Evolutionary conservation across 2,329 filamentous ascomycete genomes (phyloP).

Genomic region (Aspergillus luchuensis): DNA sequence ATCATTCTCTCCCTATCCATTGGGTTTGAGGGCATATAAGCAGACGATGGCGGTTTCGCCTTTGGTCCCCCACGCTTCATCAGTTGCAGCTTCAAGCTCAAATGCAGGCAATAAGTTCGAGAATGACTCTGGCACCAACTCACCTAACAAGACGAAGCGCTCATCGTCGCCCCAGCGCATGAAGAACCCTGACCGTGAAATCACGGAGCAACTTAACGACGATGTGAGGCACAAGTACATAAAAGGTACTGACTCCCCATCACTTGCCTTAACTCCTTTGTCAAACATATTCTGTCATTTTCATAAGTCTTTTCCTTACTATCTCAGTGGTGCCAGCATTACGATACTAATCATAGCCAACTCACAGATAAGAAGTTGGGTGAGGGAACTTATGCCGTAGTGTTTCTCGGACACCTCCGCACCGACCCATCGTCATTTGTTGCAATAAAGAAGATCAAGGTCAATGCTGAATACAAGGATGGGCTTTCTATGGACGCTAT

Average conservation of each 20-base stretch:
- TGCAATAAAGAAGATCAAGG: constrained; percentile 63
- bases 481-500: constrained; percentile 93
- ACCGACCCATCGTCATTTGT: constrained; percentile 72
- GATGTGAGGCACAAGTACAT: constrained; percentile 85
- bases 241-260: constrained; percentile 61
- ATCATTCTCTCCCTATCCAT: not conserved
- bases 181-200: constrained; percentile 40
- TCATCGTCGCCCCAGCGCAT: constrained; percentile 19
- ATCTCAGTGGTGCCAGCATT: not conserved
- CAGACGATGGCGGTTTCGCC: constrained; percentile 47
- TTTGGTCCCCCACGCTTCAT: constrained; percentile 42
- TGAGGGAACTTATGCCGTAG: constrained; percentile 95
- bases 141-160: constrained; percentile 22
- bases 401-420: constrained; percentile 83
- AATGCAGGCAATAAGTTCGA: constrained; percentile 38
- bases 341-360: not conserved
- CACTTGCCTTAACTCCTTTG: not conserved
- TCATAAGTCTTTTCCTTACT: not conserved
- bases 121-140: constrained; percentile 36
- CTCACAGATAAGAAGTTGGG: constrained; percentile 79
- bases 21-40: not conserved
- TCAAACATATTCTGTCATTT: not conserved
- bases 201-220: constrained; percentile 77
- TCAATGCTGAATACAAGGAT: constrained; percentile 69
- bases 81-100: constrained; percentile 35